These are phyloP conservation scores for Sequoia sempervirens DNA, from an alignment of 75 land plant genomes.

Conservation along the genomic window DNA sequence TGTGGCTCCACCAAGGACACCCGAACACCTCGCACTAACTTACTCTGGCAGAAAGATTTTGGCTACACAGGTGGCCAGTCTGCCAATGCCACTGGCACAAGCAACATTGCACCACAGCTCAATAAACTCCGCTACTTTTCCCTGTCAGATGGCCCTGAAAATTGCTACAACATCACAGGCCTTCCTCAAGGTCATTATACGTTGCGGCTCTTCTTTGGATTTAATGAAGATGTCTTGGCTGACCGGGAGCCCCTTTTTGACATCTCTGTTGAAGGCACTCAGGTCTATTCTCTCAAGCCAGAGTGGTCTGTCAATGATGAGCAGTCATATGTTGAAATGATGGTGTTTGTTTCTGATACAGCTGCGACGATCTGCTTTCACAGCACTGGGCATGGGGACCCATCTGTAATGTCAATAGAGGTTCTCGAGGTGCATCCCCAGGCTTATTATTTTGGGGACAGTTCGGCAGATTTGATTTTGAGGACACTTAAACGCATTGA, in stretches of 20 bases:
- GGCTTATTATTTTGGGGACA: conserved; percentile 60
- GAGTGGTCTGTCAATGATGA: conserved; percentile 72
- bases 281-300: conserved; percentile 49
- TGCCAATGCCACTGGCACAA: conserved; percentile 50
- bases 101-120: conserved; percentile 50
- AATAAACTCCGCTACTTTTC: conserved; percentile 76
- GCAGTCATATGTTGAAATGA: conserved; percentile 62
- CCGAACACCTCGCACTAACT: conserved; percentile 35
- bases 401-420: conserved; percentile 76
- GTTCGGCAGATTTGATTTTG: conserved; percentile 38
- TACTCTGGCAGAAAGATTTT: conserved; percentile 72
- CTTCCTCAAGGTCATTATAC: conserved; percentile 69
- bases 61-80: conserved; percentile 80
- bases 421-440: conserved; percentile 66
- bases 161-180: conserved; percentile 73
- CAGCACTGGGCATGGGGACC: conserved; percentile 94
- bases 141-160: conserved; percentile 74
- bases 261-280: conserved; percentile 87
- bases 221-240: conserved; percentile 35
- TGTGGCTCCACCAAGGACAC: conserved; percentile 75
- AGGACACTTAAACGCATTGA: conserved; percentile 59
- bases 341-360: conserved; percentile 58
- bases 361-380: conserved; percentile 82
- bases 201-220: conserved; percentile 71
- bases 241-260: conserved; percentile 84